A percentile compares a stretch with the other conserved stretches of the same genome.
Conservation (phyloP, 306 rosid species). For the Vicia faba region DNA sequence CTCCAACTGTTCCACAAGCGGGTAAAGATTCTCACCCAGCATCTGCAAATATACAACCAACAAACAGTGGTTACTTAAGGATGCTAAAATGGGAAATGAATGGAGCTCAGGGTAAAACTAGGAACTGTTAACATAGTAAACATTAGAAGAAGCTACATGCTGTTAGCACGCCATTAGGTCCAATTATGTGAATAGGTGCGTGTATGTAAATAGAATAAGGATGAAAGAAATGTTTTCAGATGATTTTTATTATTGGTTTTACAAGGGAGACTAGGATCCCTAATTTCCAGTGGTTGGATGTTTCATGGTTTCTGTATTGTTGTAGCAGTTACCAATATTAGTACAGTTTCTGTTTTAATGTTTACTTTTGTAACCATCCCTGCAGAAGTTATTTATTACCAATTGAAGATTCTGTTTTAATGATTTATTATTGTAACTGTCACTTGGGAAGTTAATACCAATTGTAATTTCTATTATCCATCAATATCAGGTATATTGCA, state of each 20-base stretch:
- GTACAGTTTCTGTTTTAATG: background rate
- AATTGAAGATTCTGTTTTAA: background rate
- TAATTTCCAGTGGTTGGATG: background rate
- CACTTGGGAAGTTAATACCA: too few species aligned
- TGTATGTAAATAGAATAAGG: background rate
- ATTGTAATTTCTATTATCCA: background rate
- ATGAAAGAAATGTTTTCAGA: background rate
- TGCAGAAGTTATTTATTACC: background rate
- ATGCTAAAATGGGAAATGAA: conserved; percentile 15
- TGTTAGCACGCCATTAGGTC: too few species aligned
- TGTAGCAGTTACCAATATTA: background rate
- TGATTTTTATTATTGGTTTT: background rate
- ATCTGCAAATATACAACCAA: conserved; percentile 53
- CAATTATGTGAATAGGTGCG: background rate
- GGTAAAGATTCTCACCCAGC: conserved; percentile 98
- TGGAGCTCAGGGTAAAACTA: background rate
- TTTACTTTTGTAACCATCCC: background rate
- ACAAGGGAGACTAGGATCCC: background rate
- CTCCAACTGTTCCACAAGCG: conserved; percentile 97
- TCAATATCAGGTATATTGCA: background rate
- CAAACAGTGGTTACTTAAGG: conserved; percentile 22
- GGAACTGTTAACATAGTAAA: background rate
- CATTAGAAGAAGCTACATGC: background rate
- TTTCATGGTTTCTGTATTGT: background rate
- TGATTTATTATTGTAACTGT: too few species aligned